phyloP scores from a whole-genome alignment of 2,329 filamentous ascomycete genomes.

The Pseudocercospora crystallina region DNA sequence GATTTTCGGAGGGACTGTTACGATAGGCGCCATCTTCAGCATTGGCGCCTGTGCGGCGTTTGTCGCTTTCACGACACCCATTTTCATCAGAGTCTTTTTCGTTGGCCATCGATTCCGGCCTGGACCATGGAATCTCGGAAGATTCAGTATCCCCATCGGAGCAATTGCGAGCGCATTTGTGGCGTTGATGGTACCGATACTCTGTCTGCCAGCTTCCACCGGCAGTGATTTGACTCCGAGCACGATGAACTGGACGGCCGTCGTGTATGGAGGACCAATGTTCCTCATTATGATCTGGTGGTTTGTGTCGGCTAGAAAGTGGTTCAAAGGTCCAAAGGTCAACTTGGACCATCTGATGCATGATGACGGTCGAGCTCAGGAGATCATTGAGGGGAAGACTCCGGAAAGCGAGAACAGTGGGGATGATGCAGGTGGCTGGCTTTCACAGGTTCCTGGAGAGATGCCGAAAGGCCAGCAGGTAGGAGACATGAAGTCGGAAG shows the following conservation, averaged over 20 bases:
- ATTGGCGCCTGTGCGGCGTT: slow-evolving; percentile 70
- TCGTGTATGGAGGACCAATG: slow-evolving; percentile 68
- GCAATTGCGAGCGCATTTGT: slow-evolving; percentile 60
- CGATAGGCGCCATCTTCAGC: slow-evolving; percentile 67
- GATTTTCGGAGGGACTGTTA: slow-evolving; percentile 62
- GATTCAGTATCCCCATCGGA: slow-evolving; percentile 59
- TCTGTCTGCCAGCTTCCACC: slow-evolving; percentile 62
- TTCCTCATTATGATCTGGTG: slow-evolving; percentile 59
- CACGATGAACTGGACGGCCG: slow-evolving; percentile 67
- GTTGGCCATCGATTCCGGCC: slow-evolving; percentile 64
- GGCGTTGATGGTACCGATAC: slow-evolving; percentile 65
- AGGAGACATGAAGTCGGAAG: neutral
- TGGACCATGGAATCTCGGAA: slow-evolving; percentile 69
- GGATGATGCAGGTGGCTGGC: neutral
- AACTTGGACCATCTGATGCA: slow-evolving; percentile 48
- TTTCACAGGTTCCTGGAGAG: neutral
- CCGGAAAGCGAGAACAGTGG: slow-evolving; percentile 6
- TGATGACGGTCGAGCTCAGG: neutral
- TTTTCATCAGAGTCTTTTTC: slow-evolving; percentile 59
- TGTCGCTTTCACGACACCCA: slow-evolving; percentile 59
- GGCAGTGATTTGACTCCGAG: slow-evolving; percentile 54
- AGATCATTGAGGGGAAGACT: slow-evolving; percentile 21
- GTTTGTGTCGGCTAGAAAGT: slow-evolving; percentile 61
- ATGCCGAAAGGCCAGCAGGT: neutral
- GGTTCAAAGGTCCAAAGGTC: slow-evolving; percentile 71